Percentiles rank a stretch among this genome's conserved stretches.
Evolutionary conservation across 2,329 filamentous ascomycete genomes (phyloP).

Genomic region (Cercospora janseana): DNA sequence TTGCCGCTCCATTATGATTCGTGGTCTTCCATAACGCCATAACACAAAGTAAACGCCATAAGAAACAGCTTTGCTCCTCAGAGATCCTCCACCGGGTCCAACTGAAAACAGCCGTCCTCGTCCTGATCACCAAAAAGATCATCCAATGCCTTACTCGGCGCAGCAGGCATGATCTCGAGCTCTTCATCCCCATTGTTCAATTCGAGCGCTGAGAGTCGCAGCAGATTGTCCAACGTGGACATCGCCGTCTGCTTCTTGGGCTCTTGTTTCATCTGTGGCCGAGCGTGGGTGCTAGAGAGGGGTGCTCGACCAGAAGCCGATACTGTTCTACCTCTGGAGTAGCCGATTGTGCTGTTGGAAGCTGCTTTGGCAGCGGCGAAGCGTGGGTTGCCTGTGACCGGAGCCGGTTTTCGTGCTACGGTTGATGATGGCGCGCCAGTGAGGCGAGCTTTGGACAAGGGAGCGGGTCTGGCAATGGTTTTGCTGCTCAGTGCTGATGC

Average conservation of each 20-base stretch:
- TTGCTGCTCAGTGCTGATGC: constrained; percentile 43
- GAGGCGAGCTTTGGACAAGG: constrained; percentile 42
- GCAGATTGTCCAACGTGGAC: constrained; percentile 29
- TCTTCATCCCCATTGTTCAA: constrained; percentile 12
- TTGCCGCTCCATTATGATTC: neutral
- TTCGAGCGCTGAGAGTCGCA: constrained; percentile 26
- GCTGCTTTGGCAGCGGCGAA: constrained; percentile 62
- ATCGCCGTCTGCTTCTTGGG: constrained; percentile 16
- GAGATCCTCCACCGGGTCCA: constrained; percentile 25
- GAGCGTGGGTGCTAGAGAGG: constrained; percentile 25
- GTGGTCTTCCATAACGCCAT: constrained; percentile 3
- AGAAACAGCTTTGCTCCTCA: neutral
- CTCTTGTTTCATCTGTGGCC: constrained; percentile 8
- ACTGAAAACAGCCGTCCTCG: constrained; percentile 28
- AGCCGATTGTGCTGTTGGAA: constrained; percentile 80
- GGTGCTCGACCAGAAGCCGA: constrained; percentile 41
- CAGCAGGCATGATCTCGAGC: constrained; percentile 11
- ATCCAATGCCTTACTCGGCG: neutral
- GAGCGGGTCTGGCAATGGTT: constrained; percentile 35
- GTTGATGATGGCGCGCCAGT: constrained; percentile 32
- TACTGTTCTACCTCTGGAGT: constrained; percentile 69
- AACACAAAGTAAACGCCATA: neutral
- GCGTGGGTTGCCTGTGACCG: constrained; percentile 45
- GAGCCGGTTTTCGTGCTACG: constrained; percentile 17
- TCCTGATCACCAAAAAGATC: constrained; percentile 14